Conservation (phyloP, 352 stramenopile genomes). For the Globisporangium nunn region DNA sequence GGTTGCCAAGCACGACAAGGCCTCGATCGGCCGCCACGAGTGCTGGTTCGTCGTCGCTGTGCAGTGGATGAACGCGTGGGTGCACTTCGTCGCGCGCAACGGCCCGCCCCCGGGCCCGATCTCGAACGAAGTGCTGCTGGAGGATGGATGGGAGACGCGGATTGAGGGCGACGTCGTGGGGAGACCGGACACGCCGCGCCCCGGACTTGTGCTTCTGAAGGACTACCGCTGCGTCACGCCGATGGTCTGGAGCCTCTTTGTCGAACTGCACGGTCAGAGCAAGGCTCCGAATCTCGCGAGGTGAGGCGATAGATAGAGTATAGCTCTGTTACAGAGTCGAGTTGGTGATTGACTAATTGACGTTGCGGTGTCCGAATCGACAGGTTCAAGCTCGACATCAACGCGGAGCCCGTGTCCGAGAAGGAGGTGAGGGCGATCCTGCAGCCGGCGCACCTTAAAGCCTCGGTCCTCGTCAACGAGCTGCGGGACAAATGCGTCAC, state of each 20-base stretch:
- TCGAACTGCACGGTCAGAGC: conserved; percentile 48
- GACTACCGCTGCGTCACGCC: conserved; percentile 68
- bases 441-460: conserved; percentile 23
- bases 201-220: conserved; percentile 33
- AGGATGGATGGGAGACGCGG: conserved; percentile 37
- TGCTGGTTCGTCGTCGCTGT: conserved; percentile 64
- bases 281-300: conserved; percentile 30
- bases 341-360: too few relatives aligned
- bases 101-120: conserved; percentile 48
- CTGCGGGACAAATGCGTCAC: conserved; percentile 32
- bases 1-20: conserved; percentile 45
- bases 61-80: conserved; percentile 64
- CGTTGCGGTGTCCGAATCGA: neutral
- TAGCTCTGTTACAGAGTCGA: too few relatives aligned
- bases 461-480: conserved; percentile 19
- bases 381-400: conserved; percentile 24
- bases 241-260: conserved; percentile 68
- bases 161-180: conserved; percentile 18
- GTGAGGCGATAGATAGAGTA: neutral
- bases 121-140: conserved; percentile 45
- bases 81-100: conserved; percentile 34
- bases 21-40: conserved; percentile 51
- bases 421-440: conserved; percentile 17
- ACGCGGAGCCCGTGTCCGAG: conserved; percentile 16
- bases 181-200: conserved; percentile 30